A percentile compares a stretch with the other conserved stretches of the same genome.
Evolutionary conservation across 495 filamentous ascomycete species (phyloP).

Genomic region (Umbilicaria muhlenbergii): DNA sequence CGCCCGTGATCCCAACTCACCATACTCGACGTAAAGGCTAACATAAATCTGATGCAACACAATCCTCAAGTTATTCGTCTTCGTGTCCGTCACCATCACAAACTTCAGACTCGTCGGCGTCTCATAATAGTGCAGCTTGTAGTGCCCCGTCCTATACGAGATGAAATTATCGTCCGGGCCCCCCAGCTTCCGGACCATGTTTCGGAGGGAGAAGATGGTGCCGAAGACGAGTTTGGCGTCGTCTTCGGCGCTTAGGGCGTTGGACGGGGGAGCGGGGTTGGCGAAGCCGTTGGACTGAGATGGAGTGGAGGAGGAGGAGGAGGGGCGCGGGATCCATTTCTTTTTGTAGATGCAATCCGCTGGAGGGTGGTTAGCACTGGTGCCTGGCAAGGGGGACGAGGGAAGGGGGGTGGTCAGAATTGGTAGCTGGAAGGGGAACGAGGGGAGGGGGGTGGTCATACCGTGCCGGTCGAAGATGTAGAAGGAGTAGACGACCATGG

Average conservation of each 20-base stretch:
- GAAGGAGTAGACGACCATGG: conserved; percentile 90
- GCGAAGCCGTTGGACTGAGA: conserved; percentile 21
- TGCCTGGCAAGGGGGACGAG: not conserved
- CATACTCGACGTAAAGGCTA: conserved; percentile 92
- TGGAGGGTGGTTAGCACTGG: conserved; percentile 17
- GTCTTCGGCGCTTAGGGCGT: conserved; percentile 50
- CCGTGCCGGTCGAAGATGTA: conserved; percentile 99
- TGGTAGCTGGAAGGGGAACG: not conserved
- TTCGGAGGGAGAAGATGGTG: conserved; percentile 85
- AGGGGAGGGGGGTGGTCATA: conserved; percentile 24
- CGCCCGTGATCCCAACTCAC: conserved; percentile 27
- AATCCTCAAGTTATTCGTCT: conserved; percentile 75
- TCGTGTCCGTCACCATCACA: conserved; percentile 88
- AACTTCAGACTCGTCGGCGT: conserved; percentile 90
- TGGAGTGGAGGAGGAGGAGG: conserved; percentile 25
- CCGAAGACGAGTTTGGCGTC: conserved; percentile 97
- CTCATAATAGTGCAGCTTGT: conserved; percentile 98
- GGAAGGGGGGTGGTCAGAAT: not conserved
- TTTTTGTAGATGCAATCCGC: conserved; percentile 97
- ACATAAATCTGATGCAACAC: conserved; percentile 97
- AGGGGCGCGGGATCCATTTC: conserved; percentile 46
- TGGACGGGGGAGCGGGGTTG: conserved; percentile 22
- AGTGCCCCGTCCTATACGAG: conserved; percentile 75
- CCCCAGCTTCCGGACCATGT: conserved; percentile 92
- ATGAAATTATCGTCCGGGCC: conserved; percentile 84